Evolutionary conservation across 129 eudicot species (phyloP).

Genomic region (Ambrosia trifida): DNA sequence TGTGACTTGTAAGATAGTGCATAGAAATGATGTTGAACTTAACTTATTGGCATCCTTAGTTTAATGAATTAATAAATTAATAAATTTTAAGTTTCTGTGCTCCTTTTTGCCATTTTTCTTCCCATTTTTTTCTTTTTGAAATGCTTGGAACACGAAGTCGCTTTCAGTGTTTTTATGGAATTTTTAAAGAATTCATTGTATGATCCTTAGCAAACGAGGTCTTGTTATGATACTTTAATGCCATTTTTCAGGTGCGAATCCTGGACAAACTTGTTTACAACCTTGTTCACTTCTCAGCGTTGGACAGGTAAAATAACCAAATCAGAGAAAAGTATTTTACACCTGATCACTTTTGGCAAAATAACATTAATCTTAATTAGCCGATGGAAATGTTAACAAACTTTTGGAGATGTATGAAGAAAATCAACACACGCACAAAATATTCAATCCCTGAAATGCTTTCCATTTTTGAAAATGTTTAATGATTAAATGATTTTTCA

Average conservation of each 20-base stretch:
- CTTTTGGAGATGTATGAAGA: background rate
- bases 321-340: background rate
- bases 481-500: constrained; percentile 36
- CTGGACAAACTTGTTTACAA: constrained; percentile 58
- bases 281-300: constrained; percentile 82
- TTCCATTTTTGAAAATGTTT: constrained; percentile 13
- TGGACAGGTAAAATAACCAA: constrained; percentile 66
- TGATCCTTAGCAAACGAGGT: constrained; percentile 17
- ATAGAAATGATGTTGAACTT: constrained; percentile 5
- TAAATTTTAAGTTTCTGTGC: background rate
- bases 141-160: background rate
- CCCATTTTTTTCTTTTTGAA: constrained; percentile 7
- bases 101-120: constrained; percentile 11
- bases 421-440: background rate
- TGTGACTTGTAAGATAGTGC: background rate
- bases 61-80: background rate
- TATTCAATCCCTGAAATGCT: background rate
- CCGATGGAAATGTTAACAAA: background rate
- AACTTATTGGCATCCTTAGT: background rate
- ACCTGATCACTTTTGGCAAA: background rate
- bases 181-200: background rate
- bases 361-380: background rate
- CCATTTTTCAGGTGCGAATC: constrained; percentile 45
- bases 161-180: constrained; percentile 1
- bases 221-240: constrained; percentile 7